These are phyloP conservation scores for Colletotrichum noveboracense DNA, from an alignment of 2,329 filamentous ascomycete species.

Conservation along the genomic window DNA sequence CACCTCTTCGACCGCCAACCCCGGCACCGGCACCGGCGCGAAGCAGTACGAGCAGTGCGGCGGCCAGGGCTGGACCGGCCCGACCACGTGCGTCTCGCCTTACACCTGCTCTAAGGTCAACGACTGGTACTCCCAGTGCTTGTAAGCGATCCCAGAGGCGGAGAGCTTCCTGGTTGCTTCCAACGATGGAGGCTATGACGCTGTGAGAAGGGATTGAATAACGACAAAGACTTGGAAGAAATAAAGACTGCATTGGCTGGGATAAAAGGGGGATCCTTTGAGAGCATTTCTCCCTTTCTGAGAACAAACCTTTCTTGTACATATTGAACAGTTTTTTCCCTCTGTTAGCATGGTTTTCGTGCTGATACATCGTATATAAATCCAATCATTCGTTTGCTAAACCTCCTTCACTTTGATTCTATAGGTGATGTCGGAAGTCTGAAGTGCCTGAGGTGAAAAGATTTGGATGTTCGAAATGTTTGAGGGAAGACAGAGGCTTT, in stretches of 20 bases:
- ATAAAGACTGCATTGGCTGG: neutral
- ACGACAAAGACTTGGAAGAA: neutral
- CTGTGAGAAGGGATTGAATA: neutral
- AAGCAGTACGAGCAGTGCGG: constrained; percentile 42
- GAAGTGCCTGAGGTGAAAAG: fast-evolving
- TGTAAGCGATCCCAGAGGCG: constrained; percentile 27
- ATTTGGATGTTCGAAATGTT: fast-evolving
- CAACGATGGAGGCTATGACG: neutral
- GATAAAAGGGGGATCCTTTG: constrained; percentile 4
- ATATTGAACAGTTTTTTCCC: neutral
- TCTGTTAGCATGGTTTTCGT: neutral
- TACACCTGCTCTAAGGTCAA: constrained; percentile 42
- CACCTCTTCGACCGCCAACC: constrained; percentile 10
- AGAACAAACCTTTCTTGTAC: constrained; percentile 13
- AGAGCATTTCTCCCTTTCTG: neutral
- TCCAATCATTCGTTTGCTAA: constrained; percentile 11
- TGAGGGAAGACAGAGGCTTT: neutral
- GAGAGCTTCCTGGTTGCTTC: neutral
- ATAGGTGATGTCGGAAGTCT: neutral
- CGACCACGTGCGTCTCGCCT: constrained; percentile 37
- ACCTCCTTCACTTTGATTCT: neutral
- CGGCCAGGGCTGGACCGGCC: constrained; percentile 38
- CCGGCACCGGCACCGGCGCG: constrained; percentile 23
- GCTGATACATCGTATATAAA: constrained; percentile 14
- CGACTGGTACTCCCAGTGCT: constrained; percentile 47